Evolutionary conservation across 1,139 yeast species (phyloP).

Genomic region (Saccharomycopsis hybrid): DNA sequence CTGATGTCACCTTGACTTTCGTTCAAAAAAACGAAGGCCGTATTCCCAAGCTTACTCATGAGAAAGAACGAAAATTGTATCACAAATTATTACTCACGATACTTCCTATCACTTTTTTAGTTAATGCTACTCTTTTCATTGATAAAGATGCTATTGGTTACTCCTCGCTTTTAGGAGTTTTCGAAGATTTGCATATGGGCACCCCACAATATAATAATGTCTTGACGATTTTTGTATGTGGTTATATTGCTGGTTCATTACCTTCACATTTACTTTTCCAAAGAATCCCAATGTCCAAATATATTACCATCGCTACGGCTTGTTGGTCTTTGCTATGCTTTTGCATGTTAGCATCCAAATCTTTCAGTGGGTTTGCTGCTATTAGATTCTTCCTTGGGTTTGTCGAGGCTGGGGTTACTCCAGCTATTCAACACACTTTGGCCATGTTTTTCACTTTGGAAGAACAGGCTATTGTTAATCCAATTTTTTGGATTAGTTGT

Average conservation of each 20-base stretch:
- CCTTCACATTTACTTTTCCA: conserved; percentile 32
- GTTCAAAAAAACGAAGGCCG: not conserved
- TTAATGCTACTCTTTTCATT: conserved; percentile 22
- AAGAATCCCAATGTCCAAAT: conserved; percentile 31
- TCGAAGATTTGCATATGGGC: conserved; percentile 19
- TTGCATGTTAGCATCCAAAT: conserved; percentile 29
- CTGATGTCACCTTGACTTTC: not conserved
- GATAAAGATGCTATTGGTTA: conserved; percentile 23
- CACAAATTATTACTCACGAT: conserved; percentile 16
- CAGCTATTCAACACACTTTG: conserved; percentile 32
- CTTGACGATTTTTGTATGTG: conserved; percentile 19
- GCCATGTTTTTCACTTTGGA: conserved; percentile 32
- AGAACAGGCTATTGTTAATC: conserved; percentile 32
- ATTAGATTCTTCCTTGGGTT: conserved; percentile 33
- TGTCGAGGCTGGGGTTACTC: conserved; percentile 32
- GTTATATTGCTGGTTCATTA: conserved; percentile 29
- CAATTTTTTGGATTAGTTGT: conserved; percentile 33
- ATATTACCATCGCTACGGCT: conserved; percentile 26
- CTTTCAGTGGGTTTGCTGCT: conserved; percentile 31
- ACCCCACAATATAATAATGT: conserved; percentile 21
- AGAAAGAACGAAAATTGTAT: conserved; percentile 15
- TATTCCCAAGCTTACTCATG: conserved; percentile 24
- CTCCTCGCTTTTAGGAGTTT: conserved; percentile 21
- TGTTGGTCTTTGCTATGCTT: conserved; percentile 31
- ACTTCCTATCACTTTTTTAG: conserved; percentile 21